Base-by-base conservation (phyloP, 306 rosid genomes). In the Albizia julibrissin region DNA sequence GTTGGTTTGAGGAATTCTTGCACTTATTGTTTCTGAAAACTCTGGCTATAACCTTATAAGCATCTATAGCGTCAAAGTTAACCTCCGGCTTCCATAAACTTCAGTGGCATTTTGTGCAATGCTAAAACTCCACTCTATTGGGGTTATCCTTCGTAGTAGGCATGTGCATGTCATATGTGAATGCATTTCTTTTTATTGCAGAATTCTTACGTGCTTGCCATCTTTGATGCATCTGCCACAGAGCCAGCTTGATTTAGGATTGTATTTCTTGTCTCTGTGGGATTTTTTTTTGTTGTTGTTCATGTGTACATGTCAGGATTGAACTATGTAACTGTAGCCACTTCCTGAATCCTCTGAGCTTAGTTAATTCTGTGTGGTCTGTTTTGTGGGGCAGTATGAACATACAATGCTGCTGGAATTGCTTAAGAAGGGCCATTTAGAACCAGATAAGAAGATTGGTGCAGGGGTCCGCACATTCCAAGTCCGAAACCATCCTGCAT, bases 341-440 rank as follows among this genome's bases (percentile, higher is more conserved):
- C 83, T 39, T 58, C 27, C 37, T n/a, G 33, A 59, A 68, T 73
- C 40, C 18, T 13, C 49, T 33, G 71, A 31, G 50, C 18, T 56
- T 68, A 77, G 43, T 19, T 68, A 74, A 58, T 58, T 66, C 12
- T 58, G 33, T 46, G 50, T 64, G 81, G 3, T 33, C 76, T 83
- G 81, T 81, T 79, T 31, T 85, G 26, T 83, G 9, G 77, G 78
- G 84, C 93, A 96, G 99, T 96, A 92, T 76, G 99, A 96, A 71
- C 86, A 92, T 33, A 42, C 69, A 61, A 88, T 92, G 93, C 71
- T 96, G 81, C 83, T 92, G 88, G 97, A 96, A 69, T 88, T 96
- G 90, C 87, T 96, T 27, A 90, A 88, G 87, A 93, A 90, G 84
- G 99, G 99, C 10, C 98, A 96, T 67, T 40, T 89, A 9, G 99